Evolutionary conservation across 345 rosid species (phyloP).

Genomic region (Aethionema arabicum): DNA sequence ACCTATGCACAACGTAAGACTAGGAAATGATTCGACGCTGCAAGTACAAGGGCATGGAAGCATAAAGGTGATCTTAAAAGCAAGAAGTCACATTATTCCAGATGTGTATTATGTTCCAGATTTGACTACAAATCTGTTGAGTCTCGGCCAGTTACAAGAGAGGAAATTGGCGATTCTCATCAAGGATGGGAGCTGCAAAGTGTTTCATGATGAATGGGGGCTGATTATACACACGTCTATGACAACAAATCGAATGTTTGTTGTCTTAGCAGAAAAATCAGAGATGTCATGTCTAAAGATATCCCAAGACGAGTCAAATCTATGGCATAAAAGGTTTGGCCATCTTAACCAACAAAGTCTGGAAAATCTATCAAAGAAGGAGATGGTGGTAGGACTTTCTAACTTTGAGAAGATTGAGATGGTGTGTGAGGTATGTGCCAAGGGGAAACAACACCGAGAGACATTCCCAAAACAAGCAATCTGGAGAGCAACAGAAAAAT

Average conservation of each 20-base stretch:
- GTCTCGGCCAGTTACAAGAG: not conserved
- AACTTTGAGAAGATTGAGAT: no score
- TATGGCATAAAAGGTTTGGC: not conserved
- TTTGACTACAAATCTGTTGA: not conserved
- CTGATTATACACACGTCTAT: not conserved
- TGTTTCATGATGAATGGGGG: not conserved
- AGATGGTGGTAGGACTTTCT: not conserved
- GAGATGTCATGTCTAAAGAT: not conserved
- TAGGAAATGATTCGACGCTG: not conserved
- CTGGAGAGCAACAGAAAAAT: constrained; percentile 5
- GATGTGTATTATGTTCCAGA: not conserved
- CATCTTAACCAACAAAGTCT: not conserved
- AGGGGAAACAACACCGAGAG: not conserved
- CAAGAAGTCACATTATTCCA: not conserved
- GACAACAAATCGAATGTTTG: not conserved
- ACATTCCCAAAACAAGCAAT: not conserved
- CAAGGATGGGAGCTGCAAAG: not conserved
- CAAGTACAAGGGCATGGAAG: not conserved
- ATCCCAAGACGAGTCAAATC: not conserved
- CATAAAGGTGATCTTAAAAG: not conserved
- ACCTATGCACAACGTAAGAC: not conserved
- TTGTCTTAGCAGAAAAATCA: fast-evolving
- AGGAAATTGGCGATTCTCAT: not conserved
- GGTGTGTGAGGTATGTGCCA: no score
- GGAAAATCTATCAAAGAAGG: not conserved